Evolutionary conservation across 2,329 filamentous ascomycete genomes (phyloP), one percentile per base, ranked within the genome.

Genomic region (Fusarium xyrophilum): DNA sequence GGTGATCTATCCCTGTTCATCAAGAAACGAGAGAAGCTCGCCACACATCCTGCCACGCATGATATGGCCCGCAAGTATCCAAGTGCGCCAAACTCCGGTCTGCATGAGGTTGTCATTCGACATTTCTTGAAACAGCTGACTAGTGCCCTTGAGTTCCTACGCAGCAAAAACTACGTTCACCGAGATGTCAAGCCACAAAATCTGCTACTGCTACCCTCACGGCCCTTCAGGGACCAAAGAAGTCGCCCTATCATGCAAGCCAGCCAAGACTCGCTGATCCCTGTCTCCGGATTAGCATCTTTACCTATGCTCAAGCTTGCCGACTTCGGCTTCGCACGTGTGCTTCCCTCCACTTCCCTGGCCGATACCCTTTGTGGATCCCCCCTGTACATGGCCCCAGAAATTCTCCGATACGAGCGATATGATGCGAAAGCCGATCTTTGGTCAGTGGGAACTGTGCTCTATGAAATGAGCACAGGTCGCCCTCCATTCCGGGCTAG

Each of bases 141-240:
- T 33, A 97, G 95, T 78, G 95, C 96, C 8, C 84, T 99, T 65
- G 88, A 95, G 77, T 99, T 98, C 75, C 84, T 99, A 55, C 88
- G 94, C 57, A 86, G 89, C 63, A 88, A 90, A 71, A 93, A 97
- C 77, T 91, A 97, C 73, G 93, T 99, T 52, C 96, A 99, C 81
- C 92, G 96, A 72, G 96, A 99, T 77, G 91, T 99, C 74, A 99
- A 99, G 78, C 96, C 96, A 8, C 96, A 99, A 77, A 99, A 99
- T 74, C 86, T 99, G 8, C 85, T 99, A 2, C 85, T 99, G 21
- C 91, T 97, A 46, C 96, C 96, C 5, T 92, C 94, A 3, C 84
- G 88, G 10, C 88, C 88, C 52, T 96, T 92, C 76, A 83, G 90
- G 59, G 84, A 86, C 59, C 84, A 86, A 48, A 66, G 76, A 40